Evolutionary conservation across 495 filamentous ascomycete species (phyloP).

Genomic region (Tirmania nivea): DNA sequence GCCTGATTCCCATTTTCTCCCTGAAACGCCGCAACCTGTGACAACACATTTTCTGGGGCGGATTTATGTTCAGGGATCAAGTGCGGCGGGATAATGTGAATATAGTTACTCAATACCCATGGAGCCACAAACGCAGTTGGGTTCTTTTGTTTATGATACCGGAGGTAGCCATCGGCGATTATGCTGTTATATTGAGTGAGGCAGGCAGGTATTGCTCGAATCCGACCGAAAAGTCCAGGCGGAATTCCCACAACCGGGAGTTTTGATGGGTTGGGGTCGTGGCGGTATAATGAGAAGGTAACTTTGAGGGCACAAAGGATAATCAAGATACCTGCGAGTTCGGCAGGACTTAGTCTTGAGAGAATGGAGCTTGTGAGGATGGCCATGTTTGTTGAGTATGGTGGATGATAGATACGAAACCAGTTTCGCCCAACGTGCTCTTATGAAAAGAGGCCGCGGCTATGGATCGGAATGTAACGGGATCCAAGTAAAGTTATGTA

Average conservation of each 20-base stretch:
- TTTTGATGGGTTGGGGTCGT: not conserved
- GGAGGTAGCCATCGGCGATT: not conserved
- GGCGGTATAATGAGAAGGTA: not conserved
- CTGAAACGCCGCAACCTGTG: not conserved
- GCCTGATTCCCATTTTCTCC: not conserved
- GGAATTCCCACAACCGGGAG: not conserved
- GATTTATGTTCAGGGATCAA: not conserved
- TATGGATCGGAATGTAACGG: too few relatives aligned
- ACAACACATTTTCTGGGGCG: not conserved
- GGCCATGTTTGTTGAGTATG: not conserved
- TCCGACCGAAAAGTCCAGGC: not conserved
- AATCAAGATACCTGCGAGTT: not conserved
- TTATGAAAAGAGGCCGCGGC: not conserved
- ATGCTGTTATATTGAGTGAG: not conserved
- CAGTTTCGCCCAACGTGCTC: not conserved
- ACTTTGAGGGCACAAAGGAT: not conserved
- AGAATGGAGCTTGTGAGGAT: not conserved
- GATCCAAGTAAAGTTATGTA: too few relatives aligned
- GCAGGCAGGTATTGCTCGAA: not conserved
- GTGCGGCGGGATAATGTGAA: not conserved
- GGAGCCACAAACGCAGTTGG: not conserved
- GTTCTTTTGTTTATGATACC: not conserved
- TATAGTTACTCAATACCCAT: not conserved
- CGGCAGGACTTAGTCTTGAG: not conserved
- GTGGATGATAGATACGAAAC: not conserved